Evolutionary conservation across 2,329 filamentous ascomycete species (phyloP).

Genomic region (Neonectria sp.): DNA sequence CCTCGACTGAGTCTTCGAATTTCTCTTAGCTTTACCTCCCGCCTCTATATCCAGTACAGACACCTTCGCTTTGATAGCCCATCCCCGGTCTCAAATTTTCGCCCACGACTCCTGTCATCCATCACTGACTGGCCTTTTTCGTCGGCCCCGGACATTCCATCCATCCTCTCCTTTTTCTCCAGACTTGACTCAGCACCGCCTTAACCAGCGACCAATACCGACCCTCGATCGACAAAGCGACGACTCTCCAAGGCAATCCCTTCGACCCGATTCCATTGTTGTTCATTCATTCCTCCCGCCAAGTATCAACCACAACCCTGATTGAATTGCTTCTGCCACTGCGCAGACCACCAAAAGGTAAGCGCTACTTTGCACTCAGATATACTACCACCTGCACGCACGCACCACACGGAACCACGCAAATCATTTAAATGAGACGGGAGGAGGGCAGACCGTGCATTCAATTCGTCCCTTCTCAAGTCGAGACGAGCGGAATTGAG

Average conservation of each 20-base stretch:
- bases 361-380: slow-evolving; percentile 23
- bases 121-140: slow-evolving; percentile 4
- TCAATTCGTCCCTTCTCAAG: slow-evolving; percentile 10
- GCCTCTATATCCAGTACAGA: slow-evolving; percentile 3
- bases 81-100: slow-evolving; percentile 8
- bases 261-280: slow-evolving; percentile 13
- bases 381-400: slow-evolving; percentile 16
- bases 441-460: background rate
- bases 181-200: slow-evolving; percentile 24
- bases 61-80: background rate
- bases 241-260: slow-evolving; percentile 6
- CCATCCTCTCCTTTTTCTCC: slow-evolving; percentile 13
- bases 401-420: slow-evolving; percentile 16
- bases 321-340: slow-evolving; percentile 11
- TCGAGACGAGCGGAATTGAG: background rate
- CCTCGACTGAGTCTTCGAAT: slow-evolving; percentile 5
- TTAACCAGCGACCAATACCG: slow-evolving; percentile 14
- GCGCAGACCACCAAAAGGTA: slow-evolving; percentile 19
- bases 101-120: slow-evolving; percentile 8
- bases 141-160: slow-evolving; percentile 24
- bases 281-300: slow-evolving; percentile 18
- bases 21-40: slow-evolving; percentile 8
- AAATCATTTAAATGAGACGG: slow-evolving; percentile 20
- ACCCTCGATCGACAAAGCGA: slow-evolving; percentile 24
- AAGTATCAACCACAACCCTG: slow-evolving; percentile 1